Evolutionary conservation across 164 flowering plant species (phyloP), one percentile per base, ranked within the genome.

Genomic region (Piper betle): DNA sequence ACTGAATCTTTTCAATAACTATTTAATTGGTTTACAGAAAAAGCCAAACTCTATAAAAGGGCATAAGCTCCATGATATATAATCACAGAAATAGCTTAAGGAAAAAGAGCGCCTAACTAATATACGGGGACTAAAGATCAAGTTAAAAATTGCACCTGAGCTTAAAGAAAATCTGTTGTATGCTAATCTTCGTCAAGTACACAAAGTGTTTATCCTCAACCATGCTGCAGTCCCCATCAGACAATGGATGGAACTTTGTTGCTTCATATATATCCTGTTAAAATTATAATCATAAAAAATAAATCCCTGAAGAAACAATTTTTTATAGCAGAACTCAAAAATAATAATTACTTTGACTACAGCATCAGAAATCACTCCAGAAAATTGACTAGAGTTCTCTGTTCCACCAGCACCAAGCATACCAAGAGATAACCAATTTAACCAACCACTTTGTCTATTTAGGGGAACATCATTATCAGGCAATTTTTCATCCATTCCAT

Each of bases 381-480:
- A 83, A 75, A 93, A 93, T 64, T 88, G 92, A 59, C 83, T 69
- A 59, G 89, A 87, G 72, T 86, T 92, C 62, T 78, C 88, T 54
- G 97, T 87, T 59, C 96, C 99, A 20, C 92, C 96, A 71, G 97
- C 97, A 75, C 97, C 97, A 77, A 93, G 92, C 92, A 93, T 84
- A 62, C 99, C 99, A 63, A 77, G 89, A 33, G 97, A 87, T 53
- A 93, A 68, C 99, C 99, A 93, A 66, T 88, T 88, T 65, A 88
- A 64, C 97, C 96, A 90, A 68, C 99, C 97, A 61, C 86, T 84
- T n/a, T 86, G 74, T 73, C 72, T 78, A 59, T 74, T 63, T 13
- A 79, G 58, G 41, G 75, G 62, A 17, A 55, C 74, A n/a, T 81
- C 91, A 74, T 83, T 90, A 71, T 64, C 80, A 55, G 61, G 70